A percentile compares a stretch with the other conserved stretches of the same genome.
Evolutionary conservation across 768 basidiomycete genomes (phyloP).

Genomic region (Tricholoma sp.): DNA sequence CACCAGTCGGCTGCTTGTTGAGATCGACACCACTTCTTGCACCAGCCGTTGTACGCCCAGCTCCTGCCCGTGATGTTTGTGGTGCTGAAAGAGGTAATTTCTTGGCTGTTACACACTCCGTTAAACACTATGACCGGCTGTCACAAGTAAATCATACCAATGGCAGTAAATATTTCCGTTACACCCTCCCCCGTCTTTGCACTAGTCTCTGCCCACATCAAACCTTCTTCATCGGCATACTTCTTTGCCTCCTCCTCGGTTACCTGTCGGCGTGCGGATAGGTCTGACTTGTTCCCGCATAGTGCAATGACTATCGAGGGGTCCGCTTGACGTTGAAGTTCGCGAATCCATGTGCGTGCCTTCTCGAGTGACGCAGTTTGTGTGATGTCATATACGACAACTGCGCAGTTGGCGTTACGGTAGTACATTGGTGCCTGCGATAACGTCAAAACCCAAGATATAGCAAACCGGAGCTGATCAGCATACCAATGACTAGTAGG

Average conservation of each 20-base stretch:
- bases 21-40: conserved; percentile 73
- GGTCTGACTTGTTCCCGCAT: conserved; percentile 93
- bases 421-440: conserved; percentile 92
- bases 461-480: conserved; percentile 6
- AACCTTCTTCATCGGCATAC: conserved; percentile 87
- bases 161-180: conserved; percentile 77
- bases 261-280: conserved; percentile 80
- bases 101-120: conserved; percentile 52
- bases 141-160: conserved; percentile 48
- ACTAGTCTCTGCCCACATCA: conserved; percentile 91
- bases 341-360: conserved; percentile 93
- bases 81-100: conserved; percentile 83
- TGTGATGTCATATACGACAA: conserved; percentile 96
- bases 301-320: conserved; percentile 95
- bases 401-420: conserved; percentile 89
- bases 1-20: conserved; percentile 54
- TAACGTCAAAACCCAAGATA: conserved; percentile 4
- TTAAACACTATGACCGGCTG: neutral
- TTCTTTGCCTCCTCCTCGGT: conserved; percentile 86
- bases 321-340: conserved; percentile 96
- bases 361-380: conserved; percentile 89
- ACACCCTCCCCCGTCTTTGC: conserved; percentile 90
- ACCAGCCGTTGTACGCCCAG: conserved; percentile 46
- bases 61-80: conserved; percentile 53
- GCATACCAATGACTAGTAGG: conserved; percentile 36